Evolutionary conservation across 1,284 basidiomycete species (phyloP), one percentile per base, ranked within the genome.

Genomic region (Irpex sp.): DNA sequence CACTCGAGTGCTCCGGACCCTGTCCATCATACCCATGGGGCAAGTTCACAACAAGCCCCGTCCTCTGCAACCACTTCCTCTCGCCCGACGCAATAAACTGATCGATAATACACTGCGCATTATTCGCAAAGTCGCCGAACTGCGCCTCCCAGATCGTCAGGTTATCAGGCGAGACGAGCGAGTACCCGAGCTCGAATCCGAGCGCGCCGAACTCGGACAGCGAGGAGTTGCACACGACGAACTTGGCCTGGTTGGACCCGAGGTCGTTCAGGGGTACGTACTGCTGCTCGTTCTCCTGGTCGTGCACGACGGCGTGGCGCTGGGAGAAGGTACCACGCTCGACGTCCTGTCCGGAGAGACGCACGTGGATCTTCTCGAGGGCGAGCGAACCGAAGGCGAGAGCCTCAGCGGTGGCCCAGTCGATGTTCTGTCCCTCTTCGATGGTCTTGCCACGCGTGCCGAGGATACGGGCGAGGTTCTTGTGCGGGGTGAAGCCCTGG

Each of bases 261-360:
- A 99, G 85, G 77, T 97, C 88, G 75, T 96, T 94, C 64, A 99
- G 80, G 3, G 97, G 93, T 48, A 93, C 79, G 78, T 96, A 97
- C 74, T 94, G 93, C 70, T 86, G 81, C 79, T 99, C 97, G 72
- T 89, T 98, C 73, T 83, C 83, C 80, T 99, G 97, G 78, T 99
- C 97, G 78, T 98, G 96, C 60, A 99, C 83, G 67, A 99, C 91
- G 55, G 96, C 95, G 74, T 99, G 97, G 61, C 97, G 93, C 76
- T 99, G 97, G n/a, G 96, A 98, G 85, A 99, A 99, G 6, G 97
- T 99, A 62, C 97, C 97, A 76, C 97, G 92, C 79, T 99, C 97
- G 61, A 99, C 97, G 77, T 99, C 97, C 80, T 99, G 97, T 56
- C 97, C 97, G 1, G 96, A 98, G 2, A 99, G 82, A 71, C 97